Conservation (phyloP, 352 stramenopile genomes). For the Aphanomyces cochlioides region DNA sequence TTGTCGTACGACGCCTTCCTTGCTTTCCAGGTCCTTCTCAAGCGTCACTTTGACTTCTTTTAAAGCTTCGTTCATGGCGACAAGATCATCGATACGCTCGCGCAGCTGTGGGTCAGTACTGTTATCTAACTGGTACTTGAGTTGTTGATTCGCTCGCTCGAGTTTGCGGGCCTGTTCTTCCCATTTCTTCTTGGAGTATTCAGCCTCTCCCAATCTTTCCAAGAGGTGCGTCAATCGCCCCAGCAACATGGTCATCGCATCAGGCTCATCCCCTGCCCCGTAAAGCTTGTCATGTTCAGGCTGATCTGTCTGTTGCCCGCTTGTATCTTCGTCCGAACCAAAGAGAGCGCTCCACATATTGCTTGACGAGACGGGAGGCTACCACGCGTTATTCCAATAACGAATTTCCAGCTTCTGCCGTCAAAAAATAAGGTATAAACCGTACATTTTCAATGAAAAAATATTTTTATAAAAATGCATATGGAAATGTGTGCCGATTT, state of each 20-base stretch:
- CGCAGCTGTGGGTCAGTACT: slow-evolving; percentile 32
- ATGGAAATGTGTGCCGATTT: too few species aligned
- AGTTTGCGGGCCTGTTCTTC: slow-evolving; percentile 18
- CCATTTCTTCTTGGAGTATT: slow-evolving; percentile 20
- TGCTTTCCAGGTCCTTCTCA: slow-evolving; percentile 38
- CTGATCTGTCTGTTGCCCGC: neutral
- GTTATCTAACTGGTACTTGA: slow-evolving; percentile 25
- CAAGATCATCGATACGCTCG: slow-evolving; percentile 36
- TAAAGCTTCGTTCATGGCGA: slow-evolving; percentile 23
- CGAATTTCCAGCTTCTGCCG: too few species aligned
- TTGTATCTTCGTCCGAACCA: slow-evolving; percentile 23
- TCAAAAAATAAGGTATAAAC: too few species aligned
- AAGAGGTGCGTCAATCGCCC: slow-evolving; percentile 12
- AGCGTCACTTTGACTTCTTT: slow-evolving; percentile 31
- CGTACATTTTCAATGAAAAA: too few species aligned
- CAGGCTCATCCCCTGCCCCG: slow-evolving; percentile 16
- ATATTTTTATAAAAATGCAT: too few species aligned
- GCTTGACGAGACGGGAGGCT: too few species aligned
- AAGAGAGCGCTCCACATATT: slow-evolving; percentile 27
- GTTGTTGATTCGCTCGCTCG: slow-evolving; percentile 4
- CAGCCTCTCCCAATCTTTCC: slow-evolving; percentile 19
- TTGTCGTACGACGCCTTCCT: slow-evolving; percentile 33
- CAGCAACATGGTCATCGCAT: slow-evolving; percentile 21
- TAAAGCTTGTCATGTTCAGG: slow-evolving; percentile 16
- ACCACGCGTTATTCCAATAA: too few species aligned